Conservation (phyloP, 768 basidiomycete genomes). For the Auriscalpium vulgare region DNA sequence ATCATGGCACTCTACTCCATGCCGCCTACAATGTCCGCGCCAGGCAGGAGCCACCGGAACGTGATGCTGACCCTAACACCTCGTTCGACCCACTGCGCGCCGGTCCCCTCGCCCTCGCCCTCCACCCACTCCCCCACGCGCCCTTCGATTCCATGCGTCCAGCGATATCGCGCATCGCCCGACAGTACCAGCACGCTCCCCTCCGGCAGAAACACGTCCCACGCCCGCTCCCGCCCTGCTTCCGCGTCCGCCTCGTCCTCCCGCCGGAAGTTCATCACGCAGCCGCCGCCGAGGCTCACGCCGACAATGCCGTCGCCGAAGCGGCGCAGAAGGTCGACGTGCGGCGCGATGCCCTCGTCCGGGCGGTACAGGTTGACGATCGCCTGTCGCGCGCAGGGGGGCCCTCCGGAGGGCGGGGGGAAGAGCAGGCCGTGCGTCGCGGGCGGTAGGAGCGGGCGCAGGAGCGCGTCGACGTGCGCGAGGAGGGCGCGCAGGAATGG, state of each 20-base stretch:
- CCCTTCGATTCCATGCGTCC: conserved; percentile 83
- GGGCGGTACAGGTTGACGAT: conserved; percentile 88
- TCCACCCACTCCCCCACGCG: conserved; percentile 53
- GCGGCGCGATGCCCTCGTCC: conserved; percentile 83
- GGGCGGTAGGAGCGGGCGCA: conserved; percentile 41
- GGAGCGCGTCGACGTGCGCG: conserved; percentile 35
- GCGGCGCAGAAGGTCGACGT: conserved; percentile 77
- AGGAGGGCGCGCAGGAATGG: conserved; percentile 47
- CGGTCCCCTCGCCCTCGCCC: conserved; percentile 13
- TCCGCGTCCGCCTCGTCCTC: neutral
- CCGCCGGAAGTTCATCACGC: conserved; percentile 64
- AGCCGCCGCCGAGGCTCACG: conserved; percentile 73
- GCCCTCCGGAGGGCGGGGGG: conserved; percentile 28
- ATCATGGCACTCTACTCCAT: neutral
- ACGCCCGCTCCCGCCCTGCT: conserved; percentile 3
- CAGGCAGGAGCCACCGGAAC: conserved; percentile 78
- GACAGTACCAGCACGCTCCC: conserved; percentile 72
- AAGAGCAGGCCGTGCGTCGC: conserved; percentile 53
- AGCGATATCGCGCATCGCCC: conserved; percentile 74
- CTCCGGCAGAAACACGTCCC: conserved; percentile 65
- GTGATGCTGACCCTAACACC: conserved; percentile 71
- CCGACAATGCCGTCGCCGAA: conserved; percentile 90
- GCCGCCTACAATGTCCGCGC: conserved; percentile 65
- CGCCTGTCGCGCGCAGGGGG: conserved; percentile 60
- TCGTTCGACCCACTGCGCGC: conserved; percentile 38